Percentiles rank a stretch among this genome's conserved stretches.
These are phyloP conservation scores for Fraxinus platypoda DNA, from an alignment of 305 asterid genomes.

Conservation along the genomic window DNA sequence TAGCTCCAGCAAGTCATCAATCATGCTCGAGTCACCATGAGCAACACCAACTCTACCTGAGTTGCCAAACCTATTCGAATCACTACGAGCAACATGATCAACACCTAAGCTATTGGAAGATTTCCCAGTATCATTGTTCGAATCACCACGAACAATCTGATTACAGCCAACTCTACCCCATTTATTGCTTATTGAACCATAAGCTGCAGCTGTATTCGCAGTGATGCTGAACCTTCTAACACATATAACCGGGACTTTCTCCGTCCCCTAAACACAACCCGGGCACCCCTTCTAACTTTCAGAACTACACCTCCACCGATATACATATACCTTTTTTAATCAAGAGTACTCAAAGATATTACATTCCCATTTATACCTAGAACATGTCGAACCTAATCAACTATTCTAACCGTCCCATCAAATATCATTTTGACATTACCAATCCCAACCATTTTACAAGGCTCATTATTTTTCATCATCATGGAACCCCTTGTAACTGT, in stretches of 20 bases:
- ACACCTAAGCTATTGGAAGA: neutral
- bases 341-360: neutral
- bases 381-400: neutral
- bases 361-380: neutral
- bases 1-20: neutral
- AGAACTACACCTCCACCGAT: neutral
- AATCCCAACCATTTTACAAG: neutral
- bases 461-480: neutral
- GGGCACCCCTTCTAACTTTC: neutral
- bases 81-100: neutral
- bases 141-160: neutral
- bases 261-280: neutral
- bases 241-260: neutral
- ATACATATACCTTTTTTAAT: neutral
- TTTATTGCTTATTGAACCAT: neutral
- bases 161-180: neutral
- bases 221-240: neutral
- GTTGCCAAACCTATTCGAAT: neutral
- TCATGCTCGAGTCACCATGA: neutral
- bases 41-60: neutral
- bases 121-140: neutral
- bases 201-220: neutral
- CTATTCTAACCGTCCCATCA: neutral
- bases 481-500: neutral
- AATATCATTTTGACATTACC: neutral